A percentile compares a stretch with the other conserved stretches of the same genome.
phyloP scores from a whole-genome alignment of 768 basidiomycete genomes.

The Pilatotrama ljubarskyi region DNA sequence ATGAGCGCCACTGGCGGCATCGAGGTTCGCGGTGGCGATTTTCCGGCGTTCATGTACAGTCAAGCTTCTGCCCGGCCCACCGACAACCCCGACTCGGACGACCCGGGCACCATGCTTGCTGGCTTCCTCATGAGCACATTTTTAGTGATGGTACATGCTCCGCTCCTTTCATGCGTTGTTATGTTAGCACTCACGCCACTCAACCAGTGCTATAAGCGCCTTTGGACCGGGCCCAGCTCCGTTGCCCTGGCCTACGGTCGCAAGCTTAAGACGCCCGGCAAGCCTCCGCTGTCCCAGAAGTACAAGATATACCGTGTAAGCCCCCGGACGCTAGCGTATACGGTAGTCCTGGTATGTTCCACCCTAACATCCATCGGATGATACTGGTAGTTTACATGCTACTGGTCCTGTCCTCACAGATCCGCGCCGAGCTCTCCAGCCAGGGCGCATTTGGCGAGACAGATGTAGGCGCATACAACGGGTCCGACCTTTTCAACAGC shows the following conservation, averaged over 20 bases:
- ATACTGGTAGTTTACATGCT: too few species aligned
- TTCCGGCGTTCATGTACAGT: slow-evolving; percentile 3
- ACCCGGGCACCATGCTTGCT: too few species aligned
- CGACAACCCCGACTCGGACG: too few species aligned
- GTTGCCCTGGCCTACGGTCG: background rate
- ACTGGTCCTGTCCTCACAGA: too few species aligned
- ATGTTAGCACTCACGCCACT: background rate
- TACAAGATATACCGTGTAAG: background rate
- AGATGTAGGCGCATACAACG: too few species aligned
- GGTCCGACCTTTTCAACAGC: too few species aligned
- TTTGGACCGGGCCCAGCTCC: background rate
- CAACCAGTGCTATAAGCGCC: background rate
- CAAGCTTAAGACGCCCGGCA: background rate
- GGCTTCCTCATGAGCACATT: background rate
- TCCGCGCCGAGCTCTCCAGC: too few species aligned
- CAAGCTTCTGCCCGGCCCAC: background rate
- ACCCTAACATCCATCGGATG: too few species aligned
- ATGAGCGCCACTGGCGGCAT: background rate
- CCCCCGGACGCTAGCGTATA: background rate
- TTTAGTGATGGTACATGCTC: too few species aligned
- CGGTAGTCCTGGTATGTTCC: background rate
- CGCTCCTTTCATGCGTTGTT: too few species aligned
- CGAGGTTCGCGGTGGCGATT: background rate
- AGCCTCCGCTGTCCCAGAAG: background rate
- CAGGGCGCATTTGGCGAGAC: too few species aligned